Percentiles rank a stretch among this genome's conserved stretches.
Conservation (phyloP, 2,329 filamentous ascomycete species). For the Botrytis galanthina region DNA sequence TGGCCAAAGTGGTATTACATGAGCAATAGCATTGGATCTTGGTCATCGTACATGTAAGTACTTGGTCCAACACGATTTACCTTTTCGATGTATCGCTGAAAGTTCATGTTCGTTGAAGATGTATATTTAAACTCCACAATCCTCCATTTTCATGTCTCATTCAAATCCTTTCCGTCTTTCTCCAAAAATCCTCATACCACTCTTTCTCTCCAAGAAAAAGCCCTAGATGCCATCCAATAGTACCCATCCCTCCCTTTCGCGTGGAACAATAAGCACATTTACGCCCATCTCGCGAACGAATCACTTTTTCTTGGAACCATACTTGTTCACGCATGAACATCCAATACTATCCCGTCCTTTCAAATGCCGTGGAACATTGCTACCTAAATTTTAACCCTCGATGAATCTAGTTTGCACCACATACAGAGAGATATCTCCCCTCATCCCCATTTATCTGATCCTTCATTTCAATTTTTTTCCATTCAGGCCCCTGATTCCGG, state of each 20-base stretch:
- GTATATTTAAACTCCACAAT: not conserved
- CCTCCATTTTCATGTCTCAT: not conserved
- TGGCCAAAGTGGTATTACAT: not conserved
- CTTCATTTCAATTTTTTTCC: not conserved
- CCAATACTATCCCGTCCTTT: not conserved
- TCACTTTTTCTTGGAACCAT: not conserved
- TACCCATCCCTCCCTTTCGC: not conserved
- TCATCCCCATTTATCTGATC: not conserved
- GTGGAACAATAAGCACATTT: not conserved
- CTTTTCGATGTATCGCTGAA: not conserved
- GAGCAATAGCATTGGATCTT: no score
- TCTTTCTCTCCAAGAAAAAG: not conserved
- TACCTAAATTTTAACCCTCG: not conserved
- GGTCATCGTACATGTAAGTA: not conserved
- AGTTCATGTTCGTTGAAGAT: not conserved
- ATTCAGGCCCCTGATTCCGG: not conserved
- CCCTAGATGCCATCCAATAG: not conserved
- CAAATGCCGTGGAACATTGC: not conserved
- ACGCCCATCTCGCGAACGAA: not conserved
- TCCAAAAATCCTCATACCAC: not conserved
- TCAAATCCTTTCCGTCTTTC: not conserved
- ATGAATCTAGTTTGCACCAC: not conserved
- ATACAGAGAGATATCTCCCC: not conserved
- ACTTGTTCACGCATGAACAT: not conserved
- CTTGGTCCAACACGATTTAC: no score